phyloP scores from a whole-genome alignment of 2,329 filamentous ascomycete genomes.

The Ophiostoma sp. region DNA sequence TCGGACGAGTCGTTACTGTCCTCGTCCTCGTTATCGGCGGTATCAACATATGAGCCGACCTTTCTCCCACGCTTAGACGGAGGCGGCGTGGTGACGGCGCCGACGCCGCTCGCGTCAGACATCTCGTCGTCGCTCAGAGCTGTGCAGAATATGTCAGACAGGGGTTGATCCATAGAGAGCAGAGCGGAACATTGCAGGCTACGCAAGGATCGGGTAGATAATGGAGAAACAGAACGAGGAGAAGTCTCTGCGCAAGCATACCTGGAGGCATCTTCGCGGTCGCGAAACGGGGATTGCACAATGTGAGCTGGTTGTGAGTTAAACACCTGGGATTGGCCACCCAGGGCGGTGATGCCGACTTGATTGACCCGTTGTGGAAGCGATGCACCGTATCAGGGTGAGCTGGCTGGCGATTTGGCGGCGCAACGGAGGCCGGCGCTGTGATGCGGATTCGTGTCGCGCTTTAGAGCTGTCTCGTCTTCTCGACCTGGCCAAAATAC shows the following conservation, averaged over 20 bases:
- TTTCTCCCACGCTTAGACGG: constrained; percentile 30
- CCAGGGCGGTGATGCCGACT: background rate
- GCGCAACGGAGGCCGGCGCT: background rate
- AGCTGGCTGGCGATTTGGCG: background rate
- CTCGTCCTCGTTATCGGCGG: constrained; percentile 33
- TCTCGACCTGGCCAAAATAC: background rate
- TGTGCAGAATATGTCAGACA: constrained; percentile 24
- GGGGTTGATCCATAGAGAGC: too few relatives aligned
- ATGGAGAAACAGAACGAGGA: background rate
- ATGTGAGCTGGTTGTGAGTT: background rate
- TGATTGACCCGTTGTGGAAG: background rate
- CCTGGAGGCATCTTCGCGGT: constrained; percentile 19
- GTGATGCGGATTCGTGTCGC: background rate
- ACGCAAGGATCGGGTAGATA: background rate
- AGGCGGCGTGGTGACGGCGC: constrained; percentile 31
- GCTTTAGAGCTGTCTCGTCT: background rate
- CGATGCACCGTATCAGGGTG: background rate
- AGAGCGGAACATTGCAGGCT: background rate
- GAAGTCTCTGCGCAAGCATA: background rate
- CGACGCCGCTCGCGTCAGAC: constrained; percentile 38
- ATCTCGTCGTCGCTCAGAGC: constrained; percentile 47
- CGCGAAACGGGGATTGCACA: background rate
- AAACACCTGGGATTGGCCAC: background rate
- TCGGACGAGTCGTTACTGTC: constrained; percentile 33
- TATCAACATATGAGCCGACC: constrained; percentile 40